Conservation (phyloP, 2,329 filamentous ascomycete species). For the Chaetomiaceae sp. region DNA sequence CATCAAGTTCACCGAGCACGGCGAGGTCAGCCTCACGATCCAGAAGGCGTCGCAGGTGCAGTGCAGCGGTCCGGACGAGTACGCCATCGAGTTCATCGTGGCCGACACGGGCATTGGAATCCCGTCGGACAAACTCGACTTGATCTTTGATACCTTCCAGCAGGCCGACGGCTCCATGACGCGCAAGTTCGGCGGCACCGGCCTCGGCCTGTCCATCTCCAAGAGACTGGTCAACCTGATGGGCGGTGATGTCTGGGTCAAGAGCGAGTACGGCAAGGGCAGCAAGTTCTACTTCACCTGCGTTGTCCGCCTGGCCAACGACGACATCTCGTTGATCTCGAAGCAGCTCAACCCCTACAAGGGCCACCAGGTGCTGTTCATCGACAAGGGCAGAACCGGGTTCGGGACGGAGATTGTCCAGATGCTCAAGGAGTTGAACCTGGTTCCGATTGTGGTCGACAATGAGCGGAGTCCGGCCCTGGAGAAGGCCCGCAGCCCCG, state of each 20-base stretch:
- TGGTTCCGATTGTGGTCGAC: conserved; percentile 80
- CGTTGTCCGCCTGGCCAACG: conserved; percentile 76
- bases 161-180: conserved; percentile 97
- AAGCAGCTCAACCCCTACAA: conserved; percentile 87
- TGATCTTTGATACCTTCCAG: conserved; percentile 99
- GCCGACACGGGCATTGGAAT: conserved; percentile 97
- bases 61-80: conserved; percentile 67
- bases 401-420: conserved; percentile 70
- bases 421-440: conserved; percentile 73
- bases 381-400: conserved; percentile 82
- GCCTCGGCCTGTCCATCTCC: conserved; percentile 89
- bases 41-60: conserved; percentile 62
- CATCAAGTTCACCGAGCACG: conserved; percentile 97
- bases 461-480: conserved; percentile 63
- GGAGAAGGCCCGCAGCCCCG: conserved; percentile 46
- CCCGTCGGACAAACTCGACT: conserved; percentile 86
- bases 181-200: conserved; percentile 90
- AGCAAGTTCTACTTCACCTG: conserved; percentile 97
- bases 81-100: conserved; percentile 92
- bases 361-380: conserved; percentile 87
- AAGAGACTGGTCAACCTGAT: conserved; percentile 93
- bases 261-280: conserved; percentile 84
- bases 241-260: conserved; percentile 95
- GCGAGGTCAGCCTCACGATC: conserved; percentile 93
- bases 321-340: conserved; percentile 72